These are phyloP conservation scores for Aspergillus sp. DNA, from an alignment of 2,329 filamentous ascomycete species.

Conservation along the genomic window DNA sequence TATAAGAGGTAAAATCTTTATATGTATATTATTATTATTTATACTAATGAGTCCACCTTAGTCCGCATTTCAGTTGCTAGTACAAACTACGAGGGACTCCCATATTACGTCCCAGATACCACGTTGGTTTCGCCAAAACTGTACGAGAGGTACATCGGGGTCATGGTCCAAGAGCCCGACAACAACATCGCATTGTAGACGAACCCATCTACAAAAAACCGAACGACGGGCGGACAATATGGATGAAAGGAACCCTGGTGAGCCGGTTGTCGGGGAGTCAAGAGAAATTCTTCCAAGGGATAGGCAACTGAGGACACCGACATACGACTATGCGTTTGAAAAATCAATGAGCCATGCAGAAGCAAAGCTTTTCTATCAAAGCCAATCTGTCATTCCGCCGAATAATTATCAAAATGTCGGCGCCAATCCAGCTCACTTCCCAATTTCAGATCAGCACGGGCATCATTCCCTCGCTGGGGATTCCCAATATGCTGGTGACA, in stretches of 20 bases:
- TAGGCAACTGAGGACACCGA: slow-evolving; percentile 69
- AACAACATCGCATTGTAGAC: neutral
- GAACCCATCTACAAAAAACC: neutral
- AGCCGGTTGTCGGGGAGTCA: slow-evolving; percentile 1
- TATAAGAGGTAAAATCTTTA: neutral
- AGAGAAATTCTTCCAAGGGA: slow-evolving; percentile 40
- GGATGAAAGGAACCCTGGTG: slow-evolving; percentile 14
- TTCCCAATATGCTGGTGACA: slow-evolving; percentile 47
- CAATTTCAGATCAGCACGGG: neutral
- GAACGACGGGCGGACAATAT: slow-evolving; percentile 6
- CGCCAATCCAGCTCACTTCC: slow-evolving; percentile 4
- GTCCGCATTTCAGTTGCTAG: neutral
- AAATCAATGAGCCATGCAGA: slow-evolving; percentile 93
- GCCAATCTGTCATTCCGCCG: slow-evolving; percentile 55
- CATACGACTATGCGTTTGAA: slow-evolving; percentile 90
- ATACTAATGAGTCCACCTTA: neutral
- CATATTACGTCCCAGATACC: neutral
- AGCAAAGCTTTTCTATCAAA: slow-evolving; percentile 93
- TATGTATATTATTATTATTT: neutral
- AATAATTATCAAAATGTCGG: neutral
- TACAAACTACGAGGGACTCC: neutral
- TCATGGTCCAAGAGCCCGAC: neutral
- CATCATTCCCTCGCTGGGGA: neutral
- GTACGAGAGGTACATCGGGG: neutral
- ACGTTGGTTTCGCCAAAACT: neutral